These are phyloP conservation scores for Knufia fluminis DNA, from an alignment of 2,329 filamentous ascomycete genomes.

Conservation along the genomic window DNA sequence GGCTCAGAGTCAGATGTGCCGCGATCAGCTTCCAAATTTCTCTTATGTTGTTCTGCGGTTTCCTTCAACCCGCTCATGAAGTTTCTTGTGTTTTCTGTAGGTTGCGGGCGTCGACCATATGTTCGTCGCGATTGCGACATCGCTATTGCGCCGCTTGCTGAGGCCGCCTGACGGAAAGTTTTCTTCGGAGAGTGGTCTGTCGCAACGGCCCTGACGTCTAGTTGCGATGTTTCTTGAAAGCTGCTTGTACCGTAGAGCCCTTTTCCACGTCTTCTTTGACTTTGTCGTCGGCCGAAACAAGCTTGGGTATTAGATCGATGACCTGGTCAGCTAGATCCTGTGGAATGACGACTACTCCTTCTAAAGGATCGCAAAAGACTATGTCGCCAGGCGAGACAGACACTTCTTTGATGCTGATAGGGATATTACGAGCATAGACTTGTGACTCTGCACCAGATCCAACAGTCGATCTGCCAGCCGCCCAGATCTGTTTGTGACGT, in stretches of 20 bases:
- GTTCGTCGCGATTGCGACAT: neutral
- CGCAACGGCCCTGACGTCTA: neutral
- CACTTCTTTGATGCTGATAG: constrained; percentile 33
- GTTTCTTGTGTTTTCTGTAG: neutral
- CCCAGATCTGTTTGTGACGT: constrained; percentile 31
- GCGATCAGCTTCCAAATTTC: neutral
- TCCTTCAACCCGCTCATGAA: neutral
- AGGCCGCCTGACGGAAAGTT: neutral
- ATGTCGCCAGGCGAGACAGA: constrained; percentile 50
- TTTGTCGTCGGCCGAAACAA: constrained; percentile 46
- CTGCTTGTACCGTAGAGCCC: constrained; percentile 55
- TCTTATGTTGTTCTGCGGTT: neutral
- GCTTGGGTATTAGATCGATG: constrained; percentile 49
- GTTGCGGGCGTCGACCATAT: neutral
- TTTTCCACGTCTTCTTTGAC: constrained; percentile 56
- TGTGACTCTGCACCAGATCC: constrained; percentile 38
- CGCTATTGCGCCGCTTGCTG: neutral
- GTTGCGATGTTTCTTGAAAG: constrained; percentile 45
- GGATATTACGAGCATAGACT: constrained; percentile 32
- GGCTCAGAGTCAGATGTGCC: neutral
- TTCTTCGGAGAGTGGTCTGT: no score
- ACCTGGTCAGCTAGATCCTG: constrained; percentile 50
- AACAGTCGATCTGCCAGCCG: constrained; percentile 35
- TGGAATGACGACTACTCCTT: constrained; percentile 62
- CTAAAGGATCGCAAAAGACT: constrained; percentile 59